These are phyloP conservation scores for Verticillium albo-atrum DNA, from an alignment of 2,329 filamentous ascomycete species.

Conservation along the genomic window DNA sequence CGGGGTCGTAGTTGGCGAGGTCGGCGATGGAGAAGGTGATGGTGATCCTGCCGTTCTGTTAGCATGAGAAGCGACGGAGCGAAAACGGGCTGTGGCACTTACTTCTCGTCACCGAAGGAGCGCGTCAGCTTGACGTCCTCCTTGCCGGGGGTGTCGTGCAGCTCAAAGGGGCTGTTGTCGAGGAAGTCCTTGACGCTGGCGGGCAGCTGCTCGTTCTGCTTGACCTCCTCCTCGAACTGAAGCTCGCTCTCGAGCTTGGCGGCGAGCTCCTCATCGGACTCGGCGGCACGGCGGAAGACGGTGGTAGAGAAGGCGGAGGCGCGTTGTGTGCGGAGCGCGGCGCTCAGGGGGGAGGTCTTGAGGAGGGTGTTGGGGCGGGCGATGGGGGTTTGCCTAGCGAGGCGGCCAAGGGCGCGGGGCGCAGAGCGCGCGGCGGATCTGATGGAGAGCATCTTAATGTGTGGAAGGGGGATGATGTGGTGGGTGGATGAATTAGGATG, in stretches of 20 bases:
- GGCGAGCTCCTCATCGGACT: constrained; percentile 73
- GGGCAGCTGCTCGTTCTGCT: constrained; percentile 66
- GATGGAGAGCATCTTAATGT: constrained; percentile 62
- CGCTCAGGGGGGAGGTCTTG: constrained; percentile 34
- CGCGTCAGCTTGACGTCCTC: constrained; percentile 85
- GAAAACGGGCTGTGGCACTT: constrained; percentile 26
- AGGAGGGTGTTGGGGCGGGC: constrained; percentile 44
- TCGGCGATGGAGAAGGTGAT: constrained; percentile 83
- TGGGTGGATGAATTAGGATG: constrained; percentile 10
- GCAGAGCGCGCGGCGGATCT: constrained; percentile 61
- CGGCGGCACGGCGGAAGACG: constrained; percentile 35
- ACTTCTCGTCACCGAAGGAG: constrained; percentile 85
- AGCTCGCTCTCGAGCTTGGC: constrained; percentile 84
- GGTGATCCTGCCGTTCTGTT: constrained; percentile 57
- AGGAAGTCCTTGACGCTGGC: constrained; percentile 83
- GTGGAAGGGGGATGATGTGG: constrained; percentile 8
- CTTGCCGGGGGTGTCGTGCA: constrained; percentile 76
- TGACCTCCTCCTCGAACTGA: constrained; percentile 77
- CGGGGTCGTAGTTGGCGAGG: constrained; percentile 62
- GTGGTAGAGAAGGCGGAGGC: constrained; percentile 46
- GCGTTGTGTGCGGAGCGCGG: constrained; percentile 30
- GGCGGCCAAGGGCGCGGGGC: constrained; percentile 58
- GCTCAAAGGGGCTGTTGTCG: constrained; percentile 77
- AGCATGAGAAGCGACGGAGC: constrained; percentile 3
- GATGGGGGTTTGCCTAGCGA: constrained; percentile 45